Evolutionary conservation across 805 yeast genomes (phyloP), one percentile per base, ranked within the genome.

Genomic region (Nakazawaea wyomingensis): DNA sequence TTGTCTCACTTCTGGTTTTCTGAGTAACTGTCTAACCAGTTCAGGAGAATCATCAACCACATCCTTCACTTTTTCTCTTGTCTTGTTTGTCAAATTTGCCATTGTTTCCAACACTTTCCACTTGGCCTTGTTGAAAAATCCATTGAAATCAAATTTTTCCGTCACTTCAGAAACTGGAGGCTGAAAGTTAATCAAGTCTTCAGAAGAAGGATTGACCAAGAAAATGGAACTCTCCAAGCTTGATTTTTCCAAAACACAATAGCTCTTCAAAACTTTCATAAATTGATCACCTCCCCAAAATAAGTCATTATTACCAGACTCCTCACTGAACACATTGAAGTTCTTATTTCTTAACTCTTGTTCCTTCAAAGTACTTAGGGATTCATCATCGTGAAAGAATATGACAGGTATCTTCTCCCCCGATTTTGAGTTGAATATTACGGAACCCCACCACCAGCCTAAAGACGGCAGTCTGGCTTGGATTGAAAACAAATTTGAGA

Each of bases 241-340:
- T 0, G 95, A 79, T 48, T 71, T 73, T 51, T 83, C 88, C 22
- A 88, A 61, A 45, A 77, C 80, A 26, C 85, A 78, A 48, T 74
- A 69, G 31, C 64, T 60, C 26, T 68, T 64, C 32, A 93, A 62
- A 11, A 69, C 72, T 35, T 69, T 66, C 46, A 87, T 61, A 46
- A 93, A 82, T 51, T 85, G 84, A 34, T 74, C 76, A 1, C 97
- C 99, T 17, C 99, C 99, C 97, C 98, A 93, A 51, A 80, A 85
- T 31, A 87, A 58, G 1, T 65, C 60, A 28, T 71, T 72, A 28
- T 70, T 72, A 20, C 68, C 68, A 1, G 66, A 60, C 30, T 68
- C 68, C 18, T 69, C 71, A 13, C 76, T 75, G 58, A 88, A 90
- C 0, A 95, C 89, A 46, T 84, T 85, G 58, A 90, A 88, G 11